Conservation (phyloP, 345 rosid species). For the Moricandia arvensis region DNA sequence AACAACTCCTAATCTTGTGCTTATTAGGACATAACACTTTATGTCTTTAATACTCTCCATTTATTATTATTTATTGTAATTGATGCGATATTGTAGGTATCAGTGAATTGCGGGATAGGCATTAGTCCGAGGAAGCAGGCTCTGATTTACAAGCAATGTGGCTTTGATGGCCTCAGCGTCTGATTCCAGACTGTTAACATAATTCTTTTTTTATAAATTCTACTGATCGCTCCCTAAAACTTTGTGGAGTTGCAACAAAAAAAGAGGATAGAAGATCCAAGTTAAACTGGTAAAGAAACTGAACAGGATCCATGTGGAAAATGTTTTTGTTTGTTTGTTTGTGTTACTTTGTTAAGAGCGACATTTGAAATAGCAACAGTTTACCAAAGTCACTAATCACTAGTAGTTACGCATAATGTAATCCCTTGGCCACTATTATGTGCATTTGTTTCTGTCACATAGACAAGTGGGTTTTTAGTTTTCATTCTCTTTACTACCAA, state of each 20-base stretch:
- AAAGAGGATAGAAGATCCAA: neutral
- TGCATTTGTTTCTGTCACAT: neutral
- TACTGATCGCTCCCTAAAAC: constrained; percentile 29
- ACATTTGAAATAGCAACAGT: constrained; percentile 9
- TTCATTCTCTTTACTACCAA: too few relatives aligned
- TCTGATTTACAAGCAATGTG: constrained; percentile 91
- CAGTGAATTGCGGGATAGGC: constrained; percentile 83
- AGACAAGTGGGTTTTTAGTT: neutral
- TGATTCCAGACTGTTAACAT: constrained; percentile 35
- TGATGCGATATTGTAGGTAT: constrained; percentile 57
- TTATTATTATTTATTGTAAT: neutral
- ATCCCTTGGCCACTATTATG: neutral
- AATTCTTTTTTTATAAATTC: neutral
- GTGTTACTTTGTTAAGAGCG: constrained; percentile 9
- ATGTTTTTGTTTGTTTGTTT: neutral
- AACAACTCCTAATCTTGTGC: neutral
- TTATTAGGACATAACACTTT: neutral
- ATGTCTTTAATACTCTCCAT: neutral
- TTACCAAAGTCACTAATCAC: constrained; percentile 10
- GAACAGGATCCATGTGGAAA: constrained; percentile 3
- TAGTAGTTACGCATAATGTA: neutral
- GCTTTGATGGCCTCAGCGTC: constrained; percentile 88
- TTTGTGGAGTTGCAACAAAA: constrained; percentile 1
- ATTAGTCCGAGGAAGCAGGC: constrained; percentile 95
- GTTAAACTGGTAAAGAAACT: constrained; percentile 22